phyloP scores from a whole-genome alignment of 352 stramenopile species.

The Pythium volutum region DNA sequence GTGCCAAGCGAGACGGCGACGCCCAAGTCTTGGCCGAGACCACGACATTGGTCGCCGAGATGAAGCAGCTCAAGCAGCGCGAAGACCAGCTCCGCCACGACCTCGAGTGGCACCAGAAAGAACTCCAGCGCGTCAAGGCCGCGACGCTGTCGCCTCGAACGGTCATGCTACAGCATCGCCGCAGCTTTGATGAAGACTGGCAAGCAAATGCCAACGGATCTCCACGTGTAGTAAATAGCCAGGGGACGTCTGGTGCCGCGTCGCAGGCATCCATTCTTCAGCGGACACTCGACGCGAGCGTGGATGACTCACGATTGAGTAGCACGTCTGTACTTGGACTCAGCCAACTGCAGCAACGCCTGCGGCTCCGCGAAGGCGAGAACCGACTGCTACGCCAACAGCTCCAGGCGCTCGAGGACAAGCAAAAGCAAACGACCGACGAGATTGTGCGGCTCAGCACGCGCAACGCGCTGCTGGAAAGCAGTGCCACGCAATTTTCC shows the following conservation, averaged over 20 bases:
- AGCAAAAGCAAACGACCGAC: slow-evolving; percentile 66
- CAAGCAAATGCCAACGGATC: slow-evolving; percentile 12
- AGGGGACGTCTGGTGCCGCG: neutral
- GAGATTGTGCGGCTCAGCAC: slow-evolving; percentile 73
- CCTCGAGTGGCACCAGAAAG: slow-evolving; percentile 57
- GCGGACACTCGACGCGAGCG: slow-evolving; percentile 42
- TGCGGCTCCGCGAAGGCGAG: slow-evolving; percentile 72
- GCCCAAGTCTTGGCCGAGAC: slow-evolving; percentile 5
- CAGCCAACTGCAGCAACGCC: slow-evolving; percentile 69
- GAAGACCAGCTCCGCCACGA: slow-evolving; percentile 53
- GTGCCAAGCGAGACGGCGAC: slow-evolving; percentile 2
- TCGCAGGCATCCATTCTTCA: slow-evolving; percentile 62
- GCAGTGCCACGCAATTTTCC: slow-evolving; percentile 43
- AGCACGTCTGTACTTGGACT: slow-evolving; percentile 66
- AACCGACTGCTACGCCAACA: slow-evolving; percentile 75
- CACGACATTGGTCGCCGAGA: slow-evolving; percentile 27
- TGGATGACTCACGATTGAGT: slow-evolving; percentile 28
- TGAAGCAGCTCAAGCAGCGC: slow-evolving; percentile 39
- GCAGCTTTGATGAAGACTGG: slow-evolving; percentile 25
- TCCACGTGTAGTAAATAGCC: neutral
- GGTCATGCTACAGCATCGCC: slow-evolving; percentile 10
- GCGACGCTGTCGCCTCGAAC: slow-evolving; percentile 17
- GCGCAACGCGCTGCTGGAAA: slow-evolving; percentile 70
- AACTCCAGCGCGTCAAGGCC: slow-evolving; percentile 46
- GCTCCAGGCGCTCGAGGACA: slow-evolving; percentile 51